These are phyloP conservation scores for Botrytis hyacinthi DNA, from an alignment of 2,329 filamentous ascomycete genomes.

Conservation along the genomic window DNA sequence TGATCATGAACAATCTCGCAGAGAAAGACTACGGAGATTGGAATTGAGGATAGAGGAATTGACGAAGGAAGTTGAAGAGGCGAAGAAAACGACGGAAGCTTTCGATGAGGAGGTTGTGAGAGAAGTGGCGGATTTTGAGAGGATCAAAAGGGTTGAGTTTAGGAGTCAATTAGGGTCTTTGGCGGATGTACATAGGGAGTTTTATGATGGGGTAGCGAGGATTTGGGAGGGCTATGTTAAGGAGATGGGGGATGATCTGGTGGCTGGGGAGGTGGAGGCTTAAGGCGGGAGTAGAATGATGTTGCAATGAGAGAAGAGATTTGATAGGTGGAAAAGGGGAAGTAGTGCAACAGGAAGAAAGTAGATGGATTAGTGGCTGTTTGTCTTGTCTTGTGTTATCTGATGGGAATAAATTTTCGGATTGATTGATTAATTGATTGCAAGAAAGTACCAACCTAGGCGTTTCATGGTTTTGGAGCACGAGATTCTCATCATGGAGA, in stretches of 20 bases:
- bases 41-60: slow-evolving; percentile 92
- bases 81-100: slow-evolving; percentile 81
- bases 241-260: slow-evolving; percentile 60
- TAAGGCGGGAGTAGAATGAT: background rate
- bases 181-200: slow-evolving; percentile 80
- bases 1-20: slow-evolving; percentile 87
- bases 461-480: background rate
- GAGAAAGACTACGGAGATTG: slow-evolving; percentile 83
- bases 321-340: background rate
- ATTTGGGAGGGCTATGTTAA: slow-evolving; percentile 89
- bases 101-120: slow-evolving; percentile 96
- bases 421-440: background rate
- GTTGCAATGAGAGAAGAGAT: background rate
- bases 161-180: slow-evolving; percentile 79
- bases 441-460: background rate
- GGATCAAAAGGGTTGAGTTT: slow-evolving; percentile 93
- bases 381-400: background rate
- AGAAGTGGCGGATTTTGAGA: slow-evolving; percentile 90
- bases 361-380: background rate
- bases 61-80: slow-evolving; percentile 82
- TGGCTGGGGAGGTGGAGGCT: slow-evolving; percentile 8
- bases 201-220: slow-evolving; percentile 75
- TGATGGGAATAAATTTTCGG: background rate
- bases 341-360: background rate
- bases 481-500: background rate